phyloP scores from a whole-genome alignment of 306 rosid species.

The Cucumis hystrix region DNA sequence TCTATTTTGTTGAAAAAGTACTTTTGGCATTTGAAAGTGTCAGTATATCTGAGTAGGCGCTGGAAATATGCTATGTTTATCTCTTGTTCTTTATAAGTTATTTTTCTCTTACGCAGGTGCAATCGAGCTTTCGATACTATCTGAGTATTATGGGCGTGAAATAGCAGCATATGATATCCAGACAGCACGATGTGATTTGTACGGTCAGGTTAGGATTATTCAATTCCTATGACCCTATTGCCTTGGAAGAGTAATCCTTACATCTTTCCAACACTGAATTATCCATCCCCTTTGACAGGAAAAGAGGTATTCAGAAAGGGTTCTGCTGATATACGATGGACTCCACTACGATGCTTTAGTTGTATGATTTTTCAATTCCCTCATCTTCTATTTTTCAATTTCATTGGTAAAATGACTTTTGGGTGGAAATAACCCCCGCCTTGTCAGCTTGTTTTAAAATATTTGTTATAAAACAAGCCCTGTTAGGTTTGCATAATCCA shows the following conservation, averaged over 20 bases:
- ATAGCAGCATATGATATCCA: conserved; percentile 92
- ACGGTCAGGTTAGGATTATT: conserved; percentile 68
- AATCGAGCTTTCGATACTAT: conserved; percentile 85
- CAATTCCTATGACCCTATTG: neutral
- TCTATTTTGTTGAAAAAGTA: neutral
- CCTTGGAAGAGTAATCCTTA: neutral
- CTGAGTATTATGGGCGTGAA: conserved; percentile 79
- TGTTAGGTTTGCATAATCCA: neutral
- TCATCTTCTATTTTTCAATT: neutral
- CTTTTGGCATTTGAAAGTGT: neutral
- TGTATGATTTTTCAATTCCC: conserved; percentile 29
- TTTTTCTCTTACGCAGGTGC: conserved; percentile 47
- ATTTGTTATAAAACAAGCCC: too few relatives aligned
- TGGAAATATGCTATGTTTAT: neutral
- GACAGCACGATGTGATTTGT: conserved; percentile 87
- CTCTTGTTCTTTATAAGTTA: conserved; percentile 12
- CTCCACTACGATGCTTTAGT: conserved; percentile 94
- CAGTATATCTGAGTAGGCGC: neutral
- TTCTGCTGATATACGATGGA: conserved; percentile 83
- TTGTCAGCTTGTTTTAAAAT: too few relatives aligned
- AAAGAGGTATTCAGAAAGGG: conserved; percentile 56
- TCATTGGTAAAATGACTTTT: too few relatives aligned
- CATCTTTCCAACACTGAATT: conserved; percentile 18
- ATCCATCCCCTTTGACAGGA: conserved; percentile 38
- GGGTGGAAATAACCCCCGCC: too few relatives aligned